Evolutionary conservation across 148 eudicot genomes (phyloP).

Genomic region (Rhododendron williamsianum): DNA sequence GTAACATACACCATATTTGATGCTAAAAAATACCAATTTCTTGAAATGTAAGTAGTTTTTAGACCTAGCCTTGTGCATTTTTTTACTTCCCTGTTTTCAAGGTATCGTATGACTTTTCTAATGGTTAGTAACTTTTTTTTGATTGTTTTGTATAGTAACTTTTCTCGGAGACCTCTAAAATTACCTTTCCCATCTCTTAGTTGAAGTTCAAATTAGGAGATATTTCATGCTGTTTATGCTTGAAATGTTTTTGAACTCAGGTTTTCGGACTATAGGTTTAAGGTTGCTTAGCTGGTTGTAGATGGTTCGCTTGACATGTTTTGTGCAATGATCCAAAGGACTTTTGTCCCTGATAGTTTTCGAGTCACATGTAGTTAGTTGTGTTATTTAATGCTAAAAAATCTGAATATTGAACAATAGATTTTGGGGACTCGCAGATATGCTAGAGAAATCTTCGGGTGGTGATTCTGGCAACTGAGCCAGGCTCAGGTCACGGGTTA

Average conservation of each 20-base stretch:
- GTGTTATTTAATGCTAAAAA: slow-evolving; percentile 10
- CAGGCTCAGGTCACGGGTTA: slow-evolving; percentile 59
- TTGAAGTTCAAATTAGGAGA: neutral
- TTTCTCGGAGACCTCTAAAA: neutral
- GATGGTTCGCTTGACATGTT: slow-evolving; percentile 1
- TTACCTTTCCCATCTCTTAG: neutral
- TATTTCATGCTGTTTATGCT: neutral
- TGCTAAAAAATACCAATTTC: neutral
- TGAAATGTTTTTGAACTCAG: neutral
- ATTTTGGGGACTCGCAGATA: slow-evolving; percentile 72
- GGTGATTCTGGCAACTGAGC: slow-evolving; percentile 54
- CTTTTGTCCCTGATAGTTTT: slow-evolving; percentile 1
- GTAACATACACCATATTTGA: neutral
- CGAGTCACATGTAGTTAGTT: slow-evolving; percentile 9
- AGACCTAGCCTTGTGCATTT: neutral
- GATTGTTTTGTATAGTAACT: neutral
- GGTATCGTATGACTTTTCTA: neutral
- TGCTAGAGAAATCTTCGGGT: slow-evolving; percentile 57
- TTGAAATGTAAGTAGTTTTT: neutral
- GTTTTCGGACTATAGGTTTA: neutral
- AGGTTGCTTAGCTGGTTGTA: neutral
- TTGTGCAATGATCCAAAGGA: neutral
- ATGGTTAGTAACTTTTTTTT: neutral
- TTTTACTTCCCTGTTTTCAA: neutral
- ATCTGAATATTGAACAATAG: slow-evolving; percentile 46